Evolutionary conservation across 139 green algal species (phyloP), one percentile per base, ranked within the genome.

Genomic region (Pycnococcus provasolii): DNA sequence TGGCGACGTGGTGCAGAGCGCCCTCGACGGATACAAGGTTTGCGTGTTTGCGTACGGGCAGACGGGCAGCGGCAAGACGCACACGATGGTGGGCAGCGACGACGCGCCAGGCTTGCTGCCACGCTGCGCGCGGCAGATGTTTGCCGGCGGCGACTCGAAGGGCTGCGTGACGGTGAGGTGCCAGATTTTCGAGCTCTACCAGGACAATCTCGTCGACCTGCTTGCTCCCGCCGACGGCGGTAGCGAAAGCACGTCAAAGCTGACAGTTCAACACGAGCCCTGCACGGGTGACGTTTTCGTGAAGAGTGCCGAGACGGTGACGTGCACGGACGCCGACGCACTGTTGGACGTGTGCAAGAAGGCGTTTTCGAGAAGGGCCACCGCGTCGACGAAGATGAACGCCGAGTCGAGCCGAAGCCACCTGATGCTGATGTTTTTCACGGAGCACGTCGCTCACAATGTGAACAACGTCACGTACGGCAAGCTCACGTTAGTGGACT

Each of bases 251-350:
- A 3, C 45, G 43, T 79, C 83, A 13, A 90, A 88, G 79, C 84
- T 98, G 42, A 91, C 96, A 60, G 97, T 98, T 79, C 97, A 97
- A 84, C 95, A 92, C 73, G 92, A 98, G 71, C 59, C 79, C 26
- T 26, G 26, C 53, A 95, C 90, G 79, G 92, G 92, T 66, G 84
- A 95, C 79, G 92, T 98, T 1, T 85, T 77, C 1, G 89, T 98
- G 15, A 73, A 84, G 3, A 90, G 89, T 2, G 87, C 90, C 2
- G 91, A 81, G 1, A 37, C 90, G 0, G 67, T 95, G 11, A 11
- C 64, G 3, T 66, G 80, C 7, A n/a, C 39, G 42, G 61, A 11
- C 44, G 52, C 64, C 4, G 58, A 58, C 7, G 73, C 80, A 40
- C 66, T 83, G 6, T 45, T 68, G 50, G 51, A 69, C 1, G 57